Evolutionary conservation across 1,284 basidiomycete species (phyloP).

Genomic region (Xanthoconium separans): DNA sequence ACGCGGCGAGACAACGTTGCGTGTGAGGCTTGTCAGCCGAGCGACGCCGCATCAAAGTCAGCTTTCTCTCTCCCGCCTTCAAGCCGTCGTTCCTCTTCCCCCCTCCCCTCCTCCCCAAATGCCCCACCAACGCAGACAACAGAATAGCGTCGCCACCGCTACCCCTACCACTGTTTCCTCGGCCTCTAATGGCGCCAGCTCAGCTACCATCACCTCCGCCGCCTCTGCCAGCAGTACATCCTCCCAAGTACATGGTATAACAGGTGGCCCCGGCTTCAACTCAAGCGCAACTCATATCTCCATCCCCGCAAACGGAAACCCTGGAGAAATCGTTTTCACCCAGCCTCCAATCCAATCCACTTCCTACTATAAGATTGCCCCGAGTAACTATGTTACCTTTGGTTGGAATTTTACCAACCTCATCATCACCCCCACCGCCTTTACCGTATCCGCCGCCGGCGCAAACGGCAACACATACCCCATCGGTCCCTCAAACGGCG

Average conservation of each 20-base stretch:
- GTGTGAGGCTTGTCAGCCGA: slow-evolving; percentile 15
- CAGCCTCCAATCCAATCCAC: slow-evolving; percentile 78
- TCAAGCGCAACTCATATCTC: slow-evolving; percentile 24
- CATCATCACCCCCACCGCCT: slow-evolving; percentile 60
- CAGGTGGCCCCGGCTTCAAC: slow-evolving; percentile 24
- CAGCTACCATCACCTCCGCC: not conserved
- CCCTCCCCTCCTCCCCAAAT: slow-evolving; percentile 4
- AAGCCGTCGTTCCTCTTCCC: not conserved
- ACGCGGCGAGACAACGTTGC: not conserved
- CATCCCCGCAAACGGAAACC: slow-evolving; percentile 56
- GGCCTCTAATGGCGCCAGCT: slow-evolving; percentile 5
- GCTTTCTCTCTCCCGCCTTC: not conserved
- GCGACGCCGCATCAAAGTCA: not conserved
- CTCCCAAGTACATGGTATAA: slow-evolving; percentile 19
- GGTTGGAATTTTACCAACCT: slow-evolving; percentile 89
- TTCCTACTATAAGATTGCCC: slow-evolving; percentile 89
- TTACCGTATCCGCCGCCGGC: slow-evolving; percentile 83
- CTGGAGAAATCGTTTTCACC: slow-evolving; percentile 70
- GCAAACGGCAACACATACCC: slow-evolving; percentile 88
- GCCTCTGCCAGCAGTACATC: not conserved
- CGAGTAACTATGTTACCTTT: slow-evolving; percentile 75
- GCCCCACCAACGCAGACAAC: slow-evolving; percentile 25
- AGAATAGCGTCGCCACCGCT: not conserved
- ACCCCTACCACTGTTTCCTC: slow-evolving; percentile 1
- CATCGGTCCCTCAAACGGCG: slow-evolving; percentile 76